Percentiles rank a stretch among this genome's conserved stretches.
Evolutionary conservation across 2,329 filamentous ascomycete genomes (phyloP).

Genomic region (Claviceps pazoutovae): DNA sequence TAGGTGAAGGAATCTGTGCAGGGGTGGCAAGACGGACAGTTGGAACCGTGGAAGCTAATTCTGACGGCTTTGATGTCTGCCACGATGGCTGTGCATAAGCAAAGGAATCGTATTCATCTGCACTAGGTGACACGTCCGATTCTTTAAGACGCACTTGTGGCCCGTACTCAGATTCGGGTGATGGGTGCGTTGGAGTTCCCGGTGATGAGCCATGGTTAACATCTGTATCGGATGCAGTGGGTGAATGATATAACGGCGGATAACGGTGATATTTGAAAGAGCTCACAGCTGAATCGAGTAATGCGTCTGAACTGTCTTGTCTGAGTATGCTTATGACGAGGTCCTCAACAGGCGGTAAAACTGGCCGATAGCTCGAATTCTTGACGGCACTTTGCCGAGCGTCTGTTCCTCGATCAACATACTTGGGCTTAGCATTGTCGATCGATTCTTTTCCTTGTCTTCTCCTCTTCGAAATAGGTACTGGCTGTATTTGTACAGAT

Average conservation of each 20-base stretch:
- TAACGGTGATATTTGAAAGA: slow-evolving; percentile 24
- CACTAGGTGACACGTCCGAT: slow-evolving; percentile 1
- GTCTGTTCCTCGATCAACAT: slow-evolving; percentile 28
- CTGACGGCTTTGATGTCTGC: slow-evolving; percentile 12
- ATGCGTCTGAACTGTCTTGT: slow-evolving; percentile 24
- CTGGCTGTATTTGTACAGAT: slow-evolving; percentile 16
- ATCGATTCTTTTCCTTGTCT: slow-evolving; percentile 13
- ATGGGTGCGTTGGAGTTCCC: slow-evolving; percentile 12
- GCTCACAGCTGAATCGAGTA: slow-evolving; percentile 32
- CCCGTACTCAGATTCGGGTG: background rate
- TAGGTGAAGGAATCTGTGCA: slow-evolving; percentile 26
- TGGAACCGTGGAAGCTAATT: slow-evolving; percentile 12
- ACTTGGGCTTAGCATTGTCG: slow-evolving; percentile 12
- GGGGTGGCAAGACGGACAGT: slow-evolving; percentile 27
- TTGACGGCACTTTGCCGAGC: slow-evolving; percentile 13
- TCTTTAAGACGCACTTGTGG: background rate
- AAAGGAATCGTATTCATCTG: slow-evolving; percentile 35
- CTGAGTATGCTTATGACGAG: slow-evolving; percentile 38
- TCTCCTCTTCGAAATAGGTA: slow-evolving; percentile 16
- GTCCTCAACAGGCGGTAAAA: slow-evolving; percentile 41
- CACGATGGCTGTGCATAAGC: slow-evolving; percentile 18
- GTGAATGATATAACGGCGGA: slow-evolving; percentile 13
- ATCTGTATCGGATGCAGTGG: slow-evolving; percentile 10
- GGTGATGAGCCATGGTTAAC: slow-evolving; percentile 11
- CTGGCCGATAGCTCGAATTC: slow-evolving; percentile 21